These are phyloP conservation scores for Psidium friedrichsthalianum DNA, from an alignment of 345 rosid species.

Conservation along the genomic window DNA sequence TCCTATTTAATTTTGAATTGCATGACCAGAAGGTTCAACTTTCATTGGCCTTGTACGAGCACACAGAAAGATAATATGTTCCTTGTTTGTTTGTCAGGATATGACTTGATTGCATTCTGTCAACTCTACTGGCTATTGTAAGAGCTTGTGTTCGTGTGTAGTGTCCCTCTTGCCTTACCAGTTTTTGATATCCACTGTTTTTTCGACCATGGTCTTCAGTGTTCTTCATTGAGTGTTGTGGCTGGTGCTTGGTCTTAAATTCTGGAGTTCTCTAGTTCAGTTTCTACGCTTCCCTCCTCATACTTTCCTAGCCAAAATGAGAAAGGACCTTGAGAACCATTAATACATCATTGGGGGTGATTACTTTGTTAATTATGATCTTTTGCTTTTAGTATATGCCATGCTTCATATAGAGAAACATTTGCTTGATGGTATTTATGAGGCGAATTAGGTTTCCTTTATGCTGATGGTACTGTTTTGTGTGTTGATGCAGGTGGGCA, in stretches of 20 bases:
- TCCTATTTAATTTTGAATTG: neutral
- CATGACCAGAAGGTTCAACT: neutral
- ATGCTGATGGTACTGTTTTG: conserved; percentile 3
- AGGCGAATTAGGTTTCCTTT: neutral
- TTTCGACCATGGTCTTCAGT: neutral
- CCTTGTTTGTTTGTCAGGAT: neutral
- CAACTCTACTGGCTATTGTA: neutral
- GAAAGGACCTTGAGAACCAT: neutral
- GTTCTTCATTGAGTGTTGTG: neutral
- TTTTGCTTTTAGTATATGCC: neutral
- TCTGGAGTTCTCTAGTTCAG: neutral
- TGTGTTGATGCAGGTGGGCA: conserved; percentile 50
- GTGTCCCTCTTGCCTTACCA: neutral
- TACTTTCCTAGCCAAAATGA: neutral
- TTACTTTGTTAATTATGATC: neutral
- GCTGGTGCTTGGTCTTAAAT: neutral
- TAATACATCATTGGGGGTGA: neutral
- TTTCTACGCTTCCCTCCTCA: neutral
- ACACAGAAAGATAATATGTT: neutral
- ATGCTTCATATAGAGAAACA: neutral
- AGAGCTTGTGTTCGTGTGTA: neutral
- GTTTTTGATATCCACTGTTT: neutral
- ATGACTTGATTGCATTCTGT: neutral
- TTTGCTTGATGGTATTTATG: neutral
- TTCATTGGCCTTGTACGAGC: neutral